phyloP scores from a whole-genome alignment of 805 yeast genomes.

The Maudiozyma pseudohumilis region DNA sequence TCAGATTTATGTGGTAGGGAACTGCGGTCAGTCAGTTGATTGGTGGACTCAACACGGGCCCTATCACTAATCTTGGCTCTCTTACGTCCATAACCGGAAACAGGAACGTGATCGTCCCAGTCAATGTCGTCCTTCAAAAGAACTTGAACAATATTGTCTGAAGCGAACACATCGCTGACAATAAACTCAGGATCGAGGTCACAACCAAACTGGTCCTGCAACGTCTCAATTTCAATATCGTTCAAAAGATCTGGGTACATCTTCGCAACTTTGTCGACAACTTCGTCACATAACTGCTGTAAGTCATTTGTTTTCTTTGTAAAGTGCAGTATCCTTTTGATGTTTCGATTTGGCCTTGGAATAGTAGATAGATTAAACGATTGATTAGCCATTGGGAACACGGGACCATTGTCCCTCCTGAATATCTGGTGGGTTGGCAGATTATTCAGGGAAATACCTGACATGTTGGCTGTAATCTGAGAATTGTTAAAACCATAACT shows the following conservation, averaged over 20 bases:
- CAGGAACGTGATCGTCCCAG: slow-evolving; percentile 17
- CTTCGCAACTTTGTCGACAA: slow-evolving; percentile 43
- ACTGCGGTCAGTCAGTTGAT: not conserved
- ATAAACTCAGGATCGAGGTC: slow-evolving; percentile 71
- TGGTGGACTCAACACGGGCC: slow-evolving; percentile 6
- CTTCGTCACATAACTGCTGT: slow-evolving; percentile 40
- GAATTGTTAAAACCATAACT: not conserved
- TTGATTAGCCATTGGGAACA: not conserved
- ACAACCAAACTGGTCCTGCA: slow-evolving; percentile 58
- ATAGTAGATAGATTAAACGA: not conserved
- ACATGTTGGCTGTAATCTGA: not conserved
- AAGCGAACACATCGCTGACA: slow-evolving; percentile 53
- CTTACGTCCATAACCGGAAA: slow-evolving; percentile 13
- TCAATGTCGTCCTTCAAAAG: slow-evolving; percentile 33
- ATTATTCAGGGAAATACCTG: slow-evolving; percentile 2
- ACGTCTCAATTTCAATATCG: slow-evolving; percentile 40
- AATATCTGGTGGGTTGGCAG: not conserved
- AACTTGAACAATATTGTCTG: slow-evolving; percentile 37
- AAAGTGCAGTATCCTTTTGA: slow-evolving; percentile 52
- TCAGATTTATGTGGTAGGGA: slow-evolving; percentile 9
- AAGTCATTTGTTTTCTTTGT: slow-evolving; percentile 39
- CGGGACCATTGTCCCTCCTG: not conserved
- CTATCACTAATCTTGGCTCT: slow-evolving; percentile 14
- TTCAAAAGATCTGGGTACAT: slow-evolving; percentile 52
- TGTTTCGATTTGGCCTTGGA: not conserved